Conservation (phyloP, 108 stramenopile genomes). For the Skeletonema grethae region DNA sequence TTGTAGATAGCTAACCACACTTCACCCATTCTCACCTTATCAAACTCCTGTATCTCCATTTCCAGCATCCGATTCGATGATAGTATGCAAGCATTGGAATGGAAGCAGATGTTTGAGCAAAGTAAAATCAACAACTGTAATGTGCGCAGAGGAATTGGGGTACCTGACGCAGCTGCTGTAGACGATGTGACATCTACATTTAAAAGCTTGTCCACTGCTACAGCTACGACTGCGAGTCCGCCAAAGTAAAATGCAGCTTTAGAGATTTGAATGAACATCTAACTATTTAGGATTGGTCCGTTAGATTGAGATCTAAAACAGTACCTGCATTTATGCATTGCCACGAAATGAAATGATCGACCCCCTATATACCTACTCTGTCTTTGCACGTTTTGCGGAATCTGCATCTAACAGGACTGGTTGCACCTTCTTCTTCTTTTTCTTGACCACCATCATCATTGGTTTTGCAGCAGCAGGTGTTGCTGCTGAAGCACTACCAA, state of each 20-base stretch:
- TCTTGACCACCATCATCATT: conserved; percentile 10
- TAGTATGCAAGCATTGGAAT: conserved; percentile 18
- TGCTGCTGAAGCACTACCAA: background rate
- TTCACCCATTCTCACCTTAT: too few species aligned
- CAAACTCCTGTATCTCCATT: too few species aligned
- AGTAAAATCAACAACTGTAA: conserved; percentile 23
- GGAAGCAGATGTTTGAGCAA: conserved; percentile 17
- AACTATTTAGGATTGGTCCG: background rate
- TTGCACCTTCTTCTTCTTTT: conserved; percentile 10
- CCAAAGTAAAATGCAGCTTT: background rate
- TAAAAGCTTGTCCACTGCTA: conserved; percentile 10
- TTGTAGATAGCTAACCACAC: too few species aligned
- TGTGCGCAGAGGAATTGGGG: conserved; percentile 23
- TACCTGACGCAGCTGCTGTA: conserved; percentile 16
- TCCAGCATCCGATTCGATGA: conserved; percentile 22
- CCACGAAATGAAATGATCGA: background rate
- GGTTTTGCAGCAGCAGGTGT: background rate
- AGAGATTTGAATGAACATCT: background rate
- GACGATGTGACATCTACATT: conserved; percentile 23
- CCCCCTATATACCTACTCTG: background rate
- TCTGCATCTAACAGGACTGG: conserved; percentile 5
- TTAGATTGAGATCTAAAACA: background rate
- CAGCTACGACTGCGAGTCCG: background rate
- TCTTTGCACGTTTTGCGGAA: background rate
- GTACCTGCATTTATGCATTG: background rate